Evolutionary conservation across 805 yeast genomes (phyloP), one percentile per base, ranked within the genome.

Genomic region (Tetrapisispora namnaoensis): DNA sequence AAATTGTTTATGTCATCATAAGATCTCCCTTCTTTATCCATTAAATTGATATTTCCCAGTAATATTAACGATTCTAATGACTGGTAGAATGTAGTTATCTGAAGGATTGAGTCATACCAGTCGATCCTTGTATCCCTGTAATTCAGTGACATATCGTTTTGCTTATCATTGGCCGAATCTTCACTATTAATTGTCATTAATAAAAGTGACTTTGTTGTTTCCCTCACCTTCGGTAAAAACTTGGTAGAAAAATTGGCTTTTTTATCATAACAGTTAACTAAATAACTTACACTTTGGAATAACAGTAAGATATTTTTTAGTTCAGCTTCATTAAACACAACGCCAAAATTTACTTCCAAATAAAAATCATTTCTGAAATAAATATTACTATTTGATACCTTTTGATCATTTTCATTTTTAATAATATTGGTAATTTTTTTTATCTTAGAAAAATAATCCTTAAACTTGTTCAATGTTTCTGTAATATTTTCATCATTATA

Each of bases 271-370:
- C 67, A 64, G 42, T 64, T 65, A 3, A 60, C 59, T 35, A 65
- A 45, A 45, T 58, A 65, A 49, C 67, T 62, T 9, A 63, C 58
- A 51, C 68, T 62, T 49, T 65, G 69, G 18, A 64, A 50, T 9
- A 65, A 49, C 8, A 64, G 42, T 17, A 65, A 43, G 3, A 64
- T 18, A 27, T 57, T 57, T 46, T 64, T 65, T 44, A 61, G 43
- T 46, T 63, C 62, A 37, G 54, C 55, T 35, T 62, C 62, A 24
- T 54, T 49, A 28, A 60, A 58, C 16, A 59, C 41, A 2, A 49
- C 46, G 1, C 60, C 55, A 11, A 55, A 43, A 16, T 49, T 48
- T 8, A 63, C 32, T 3, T 46, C 35, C n/a, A 64, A 18, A 5
- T 30, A 20, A 16, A 61, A 27, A 21, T 44, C 47, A 2, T 52